Base-by-base conservation (phyloP, 768 basidiomycete genomes). In the Leccinum rimulosum region DNA sequence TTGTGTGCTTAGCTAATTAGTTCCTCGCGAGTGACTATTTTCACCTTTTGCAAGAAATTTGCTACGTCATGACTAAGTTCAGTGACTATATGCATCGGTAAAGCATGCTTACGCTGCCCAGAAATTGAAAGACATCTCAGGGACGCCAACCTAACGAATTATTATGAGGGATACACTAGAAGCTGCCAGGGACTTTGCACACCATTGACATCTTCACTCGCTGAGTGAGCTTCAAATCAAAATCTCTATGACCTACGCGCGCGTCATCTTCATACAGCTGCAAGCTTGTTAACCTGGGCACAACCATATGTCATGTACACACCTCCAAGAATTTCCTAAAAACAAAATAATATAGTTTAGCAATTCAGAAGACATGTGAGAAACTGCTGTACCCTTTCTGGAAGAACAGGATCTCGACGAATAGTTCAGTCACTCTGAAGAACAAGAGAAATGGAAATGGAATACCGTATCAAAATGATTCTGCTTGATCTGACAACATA, bases 191-290 rank as follows among this genome's bases (percentile, higher is more conserved):
- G 49, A 17, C n/a, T 6, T 6, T 17, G 65, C 80, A 43, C 43
- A 92, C 96, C 96, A 99, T 99, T 61, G 88, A 94, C 97, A 99
- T 99, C 75, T 98, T 98, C 50, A 98, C 97, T 61, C 97, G 79
- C 56, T 88, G 81, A 0, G 91, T 93, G 36, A 93, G 79, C 68
- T 99, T 98, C 58, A 99, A 77, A 66, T 98, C 97, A 69, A 99
- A 99, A 56, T 95, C 87, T 66, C 87, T 88, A 72, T 98, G 94
- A 1, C 97, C 97, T 53, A 93, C 83, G 12, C 89, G 82, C 1
- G 96, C 96, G 73, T 98, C 96, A 56, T 97, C 91, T 74, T 98
- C 96, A 67, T 98, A 98, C n/a, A 97, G 76, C 85, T 75, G 43
- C 9, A 55, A 57, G 36, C 25, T 35, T 27, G 33, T 53, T 50